Conservation (phyloP, 163 green algal species). For the Chlorella variabilis region DNA sequence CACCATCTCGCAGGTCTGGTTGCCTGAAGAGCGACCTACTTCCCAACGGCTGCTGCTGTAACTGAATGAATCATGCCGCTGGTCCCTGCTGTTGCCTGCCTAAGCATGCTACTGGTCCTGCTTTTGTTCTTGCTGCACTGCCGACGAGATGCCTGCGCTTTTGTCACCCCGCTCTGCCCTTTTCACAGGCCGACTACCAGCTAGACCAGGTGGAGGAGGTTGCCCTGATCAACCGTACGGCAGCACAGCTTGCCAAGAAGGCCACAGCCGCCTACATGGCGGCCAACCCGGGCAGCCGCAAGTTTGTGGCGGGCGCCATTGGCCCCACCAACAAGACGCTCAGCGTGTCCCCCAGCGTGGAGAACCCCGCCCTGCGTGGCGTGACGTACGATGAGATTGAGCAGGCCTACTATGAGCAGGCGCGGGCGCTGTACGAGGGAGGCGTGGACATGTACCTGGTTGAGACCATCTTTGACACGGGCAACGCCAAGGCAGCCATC, state of each 20-base stretch:
- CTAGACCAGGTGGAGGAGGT: slow-evolving; percentile 92
- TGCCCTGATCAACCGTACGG: slow-evolving; percentile 88
- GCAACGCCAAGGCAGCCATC: slow-evolving; percentile 95
- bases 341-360: slow-evolving; percentile 92
- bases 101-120: too few species aligned
- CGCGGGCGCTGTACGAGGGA: slow-evolving; percentile 81
- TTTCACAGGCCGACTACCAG: slow-evolving; percentile 88
- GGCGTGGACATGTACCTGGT: slow-evolving; percentile 97
- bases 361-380: slow-evolving; percentile 95
- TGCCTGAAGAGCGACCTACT: too few species aligned
- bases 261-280: slow-evolving; percentile 78
- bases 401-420: slow-evolving; percentile 95
- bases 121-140: too few species aligned
- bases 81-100: neutral
- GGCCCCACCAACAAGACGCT: slow-evolving; percentile 98
- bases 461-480: slow-evolving; percentile 99
- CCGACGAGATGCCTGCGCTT: too few species aligned
- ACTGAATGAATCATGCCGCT: too few species aligned
- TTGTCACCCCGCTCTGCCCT: too few species aligned
- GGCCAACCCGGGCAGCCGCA: slow-evolving; percentile 74
- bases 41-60: too few species aligned
- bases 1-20: slow-evolving; percentile 81
- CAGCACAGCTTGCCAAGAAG: slow-evolving; percentile 89
- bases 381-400: slow-evolving; percentile 98
- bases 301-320: slow-evolving; percentile 95